Percentiles rank a stretch among this genome's conserved stretches.
phyloP scores from a whole-genome alignment of 1,284 basidiomycete species.

The Ganoderma sp. region DNA sequence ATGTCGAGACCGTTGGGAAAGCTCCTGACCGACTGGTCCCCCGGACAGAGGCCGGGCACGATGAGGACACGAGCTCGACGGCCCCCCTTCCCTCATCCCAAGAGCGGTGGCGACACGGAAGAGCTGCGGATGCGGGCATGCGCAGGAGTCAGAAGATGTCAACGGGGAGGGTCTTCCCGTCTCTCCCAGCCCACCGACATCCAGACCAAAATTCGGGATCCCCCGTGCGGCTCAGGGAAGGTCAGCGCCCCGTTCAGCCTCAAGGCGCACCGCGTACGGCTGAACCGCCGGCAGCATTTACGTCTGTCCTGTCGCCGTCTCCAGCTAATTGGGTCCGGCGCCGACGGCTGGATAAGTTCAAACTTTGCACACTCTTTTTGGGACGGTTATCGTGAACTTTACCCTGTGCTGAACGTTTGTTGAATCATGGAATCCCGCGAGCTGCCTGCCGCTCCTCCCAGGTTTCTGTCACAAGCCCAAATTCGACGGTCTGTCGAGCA shows the following conservation, averaged over 20 bases:
- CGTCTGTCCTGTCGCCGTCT: background rate
- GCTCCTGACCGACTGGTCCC: background rate
- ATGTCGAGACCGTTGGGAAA: background rate
- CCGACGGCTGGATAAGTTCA: background rate
- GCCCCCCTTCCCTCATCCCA: background rate
- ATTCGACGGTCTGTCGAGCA: background rate
- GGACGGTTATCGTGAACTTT: conserved; percentile 1
- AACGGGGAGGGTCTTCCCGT: conserved; percentile 1
- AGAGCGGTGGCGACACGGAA: conserved; percentile 4
- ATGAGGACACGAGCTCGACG: conserved; percentile 7
- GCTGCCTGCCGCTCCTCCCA: background rate
- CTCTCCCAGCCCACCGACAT: conserved; percentile 7
- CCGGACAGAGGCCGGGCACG: conserved; percentile 6
- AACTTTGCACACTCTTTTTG: background rate
- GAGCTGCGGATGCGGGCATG: background rate
- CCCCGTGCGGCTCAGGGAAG: conserved; percentile 6
- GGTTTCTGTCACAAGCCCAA: background rate
- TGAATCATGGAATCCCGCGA: background rate
- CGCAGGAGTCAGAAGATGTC: background rate
- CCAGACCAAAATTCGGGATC: conserved; percentile 9
- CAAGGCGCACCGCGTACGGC: conserved; percentile 3
- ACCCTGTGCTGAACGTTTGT: background rate
- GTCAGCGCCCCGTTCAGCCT: conserved; percentile 12
- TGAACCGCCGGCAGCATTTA: background rate
- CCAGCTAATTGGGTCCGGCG: background rate